Percentiles rank a stretch among this genome's conserved stretches.
These are phyloP conservation scores for Plenodomus biglobosus DNA, from an alignment of 2,329 filamentous ascomycete species.

Conservation along the genomic window DNA sequence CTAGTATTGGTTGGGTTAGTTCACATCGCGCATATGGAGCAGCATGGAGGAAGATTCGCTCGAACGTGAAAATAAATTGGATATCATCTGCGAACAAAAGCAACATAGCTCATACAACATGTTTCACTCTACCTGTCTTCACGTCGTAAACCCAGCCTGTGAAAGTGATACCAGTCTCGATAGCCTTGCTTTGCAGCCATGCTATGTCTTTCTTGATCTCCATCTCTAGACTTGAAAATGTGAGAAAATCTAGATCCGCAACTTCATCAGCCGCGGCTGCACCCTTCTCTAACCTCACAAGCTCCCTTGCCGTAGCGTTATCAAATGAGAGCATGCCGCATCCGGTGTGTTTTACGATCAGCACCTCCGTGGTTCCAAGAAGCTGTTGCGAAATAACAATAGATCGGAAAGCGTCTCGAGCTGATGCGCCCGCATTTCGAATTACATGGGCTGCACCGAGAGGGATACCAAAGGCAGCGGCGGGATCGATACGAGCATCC, in stretches of 20 bases:
- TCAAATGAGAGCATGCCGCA: conserved; percentile 73
- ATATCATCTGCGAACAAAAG: no score
- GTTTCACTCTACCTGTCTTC: conserved; percentile 65
- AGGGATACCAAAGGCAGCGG: conserved; percentile 67
- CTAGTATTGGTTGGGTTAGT: no score
- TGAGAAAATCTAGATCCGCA: conserved; percentile 61
- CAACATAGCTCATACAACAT: conserved; percentile 41
- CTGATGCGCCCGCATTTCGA: conserved; percentile 65
- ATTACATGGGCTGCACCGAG: conserved; percentile 79
- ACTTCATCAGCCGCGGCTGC: conserved; percentile 52
- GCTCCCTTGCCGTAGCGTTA: conserved; percentile 57
- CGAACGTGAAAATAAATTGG: no score
- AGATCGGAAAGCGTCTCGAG: conserved; percentile 69
- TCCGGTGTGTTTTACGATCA: conserved; percentile 73
- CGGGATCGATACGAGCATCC: conserved; percentile 73
- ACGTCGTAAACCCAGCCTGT: conserved; percentile 80
- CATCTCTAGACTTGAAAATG: conserved; percentile 59
- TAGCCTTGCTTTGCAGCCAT: conserved; percentile 61
- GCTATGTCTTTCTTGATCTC: conserved; percentile 68
- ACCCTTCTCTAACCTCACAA: conserved; percentile 63
- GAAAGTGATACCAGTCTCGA: conserved; percentile 62
- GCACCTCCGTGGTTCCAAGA: conserved; percentile 72
- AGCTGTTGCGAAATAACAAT: conserved; percentile 79
- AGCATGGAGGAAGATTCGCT: no score
- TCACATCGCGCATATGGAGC: no score